These are phyloP conservation scores for Globisporangium cylindrosporum DNA, from an alignment of 352 stramenopile genomes.

Conservation along the genomic window DNA sequence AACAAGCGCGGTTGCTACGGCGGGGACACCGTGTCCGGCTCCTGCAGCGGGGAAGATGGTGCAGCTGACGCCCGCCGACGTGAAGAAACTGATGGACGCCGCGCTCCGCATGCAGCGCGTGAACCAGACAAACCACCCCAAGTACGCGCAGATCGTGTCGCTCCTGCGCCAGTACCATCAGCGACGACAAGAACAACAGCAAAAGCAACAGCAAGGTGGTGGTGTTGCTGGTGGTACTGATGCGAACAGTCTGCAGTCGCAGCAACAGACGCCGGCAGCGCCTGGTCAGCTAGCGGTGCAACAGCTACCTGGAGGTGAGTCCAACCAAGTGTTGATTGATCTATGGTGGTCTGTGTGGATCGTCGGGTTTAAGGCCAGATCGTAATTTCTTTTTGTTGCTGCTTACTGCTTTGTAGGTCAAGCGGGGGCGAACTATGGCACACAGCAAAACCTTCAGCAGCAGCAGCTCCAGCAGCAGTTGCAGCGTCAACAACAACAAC, in stretches of 20 bases:
- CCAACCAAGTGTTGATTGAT: too few relatives aligned
- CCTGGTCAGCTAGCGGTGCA: background rate
- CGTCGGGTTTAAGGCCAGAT: too few relatives aligned
- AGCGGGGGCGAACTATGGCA: background rate
- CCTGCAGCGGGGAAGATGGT: slow-evolving; percentile 15
- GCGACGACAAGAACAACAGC: slow-evolving; percentile 23
- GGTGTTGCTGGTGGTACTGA: background rate
- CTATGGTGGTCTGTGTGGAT: too few relatives aligned
- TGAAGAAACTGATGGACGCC: slow-evolving; percentile 82
- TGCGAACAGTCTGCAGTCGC: slow-evolving; percentile 1
- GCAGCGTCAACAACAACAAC: slow-evolving; percentile 28
- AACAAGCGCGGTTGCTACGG: background rate
- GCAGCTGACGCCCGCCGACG: slow-evolving; percentile 56
- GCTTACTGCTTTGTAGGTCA: slow-evolving; percentile 3
- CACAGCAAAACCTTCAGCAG: slow-evolving; percentile 7
- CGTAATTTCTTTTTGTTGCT: too few relatives aligned
- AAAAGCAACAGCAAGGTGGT: slow-evolving; percentile 19
- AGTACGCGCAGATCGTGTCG: slow-evolving; percentile 83
- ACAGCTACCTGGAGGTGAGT: slow-evolving; percentile 5
- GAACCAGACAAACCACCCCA: slow-evolving; percentile 74
- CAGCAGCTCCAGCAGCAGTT: slow-evolving; percentile 16
- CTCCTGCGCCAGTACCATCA: slow-evolving; percentile 80
- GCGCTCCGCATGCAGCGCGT: slow-evolving; percentile 78
- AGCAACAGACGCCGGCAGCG: background rate
- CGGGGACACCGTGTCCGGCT: background rate